Evolutionary conservation across 352 stramenopile species (phyloP).

Genomic region (Paralagenidium karlingii): DNA sequence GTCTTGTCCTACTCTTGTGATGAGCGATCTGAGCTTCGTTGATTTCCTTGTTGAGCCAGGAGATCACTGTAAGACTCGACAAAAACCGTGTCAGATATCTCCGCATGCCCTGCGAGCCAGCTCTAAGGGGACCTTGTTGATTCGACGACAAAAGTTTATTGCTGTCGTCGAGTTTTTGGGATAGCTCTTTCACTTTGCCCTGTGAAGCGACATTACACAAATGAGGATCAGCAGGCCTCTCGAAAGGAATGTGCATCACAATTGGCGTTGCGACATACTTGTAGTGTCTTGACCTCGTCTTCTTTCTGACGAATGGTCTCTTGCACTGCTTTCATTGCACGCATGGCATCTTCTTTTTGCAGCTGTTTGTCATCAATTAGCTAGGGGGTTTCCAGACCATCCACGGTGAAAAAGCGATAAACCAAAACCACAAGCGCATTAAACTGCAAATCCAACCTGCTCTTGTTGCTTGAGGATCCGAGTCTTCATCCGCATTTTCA

Average conservation of each 20-base stretch:
- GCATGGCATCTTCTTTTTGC: slow-evolving; percentile 43
- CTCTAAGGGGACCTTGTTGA: slow-evolving; percentile 85
- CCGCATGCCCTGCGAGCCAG: too few relatives aligned
- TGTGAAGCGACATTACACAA: slow-evolving; percentile 4
- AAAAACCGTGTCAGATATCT: background rate
- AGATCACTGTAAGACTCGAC: slow-evolving; percentile 41
- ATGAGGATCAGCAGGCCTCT: background rate
- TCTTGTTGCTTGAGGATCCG: slow-evolving; percentile 87
- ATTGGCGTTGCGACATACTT: slow-evolving; percentile 14
- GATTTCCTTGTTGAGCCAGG: slow-evolving; percentile 87
- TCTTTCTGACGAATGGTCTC: slow-evolving; percentile 62
- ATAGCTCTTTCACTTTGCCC: slow-evolving; percentile 56
- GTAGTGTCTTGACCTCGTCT: slow-evolving; percentile 42
- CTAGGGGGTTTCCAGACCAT: slow-evolving; percentile 5
- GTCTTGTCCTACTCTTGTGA: slow-evolving; percentile 37
- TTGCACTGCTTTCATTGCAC: slow-evolving; percentile 46
- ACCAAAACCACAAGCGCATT: background rate
- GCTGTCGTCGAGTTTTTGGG: slow-evolving; percentile 78
- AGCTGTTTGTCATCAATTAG: slow-evolving; percentile 69
- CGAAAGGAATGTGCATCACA: background rate
- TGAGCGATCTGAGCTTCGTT: slow-evolving; percentile 77
- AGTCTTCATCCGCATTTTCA: slow-evolving; percentile 77
- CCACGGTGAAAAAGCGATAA: background rate
- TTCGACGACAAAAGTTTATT: slow-evolving; percentile 82
- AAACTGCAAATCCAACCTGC: slow-evolving; percentile 15